Evolutionary conservation across 495 filamentous ascomycete species (phyloP).

Genomic region (Eremomyces bilateralis): DNA sequence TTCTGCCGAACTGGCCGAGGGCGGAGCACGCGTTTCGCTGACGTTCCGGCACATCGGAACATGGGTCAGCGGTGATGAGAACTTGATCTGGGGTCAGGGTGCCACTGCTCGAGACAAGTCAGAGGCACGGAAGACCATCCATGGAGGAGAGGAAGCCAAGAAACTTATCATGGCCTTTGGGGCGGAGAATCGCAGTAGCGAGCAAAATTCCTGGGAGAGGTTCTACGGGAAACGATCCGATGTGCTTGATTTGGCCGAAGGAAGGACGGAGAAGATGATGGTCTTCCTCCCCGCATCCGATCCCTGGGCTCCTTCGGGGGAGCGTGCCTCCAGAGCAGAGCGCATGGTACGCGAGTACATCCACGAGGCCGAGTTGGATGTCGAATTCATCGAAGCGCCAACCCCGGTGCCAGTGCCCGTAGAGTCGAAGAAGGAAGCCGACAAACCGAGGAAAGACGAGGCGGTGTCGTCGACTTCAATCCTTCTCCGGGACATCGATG

Average conservation of each 20-base stretch:
- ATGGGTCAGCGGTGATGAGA: slow-evolving; percentile 39
- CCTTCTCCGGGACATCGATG: neutral
- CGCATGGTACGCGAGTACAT: slow-evolving; percentile 5
- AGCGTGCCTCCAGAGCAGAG: too few relatives aligned
- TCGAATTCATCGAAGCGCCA: slow-evolving; percentile 3
- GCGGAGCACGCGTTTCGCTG: slow-evolving; percentile 66
- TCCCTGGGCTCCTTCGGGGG: too few relatives aligned
- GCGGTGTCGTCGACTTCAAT: too few relatives aligned
- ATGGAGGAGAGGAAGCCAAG: slow-evolving; percentile 36
- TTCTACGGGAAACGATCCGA: slow-evolving; percentile 70
- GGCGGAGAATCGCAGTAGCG: slow-evolving; percentile 50
- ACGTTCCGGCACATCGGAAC: slow-evolving; percentile 87
- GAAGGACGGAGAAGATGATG: neutral
- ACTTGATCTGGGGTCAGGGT: slow-evolving; percentile 78
- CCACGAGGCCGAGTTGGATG: slow-evolving; percentile 5
- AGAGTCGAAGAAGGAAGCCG: neutral
- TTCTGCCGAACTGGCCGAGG: slow-evolving; percentile 43
- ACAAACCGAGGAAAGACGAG: neutral
- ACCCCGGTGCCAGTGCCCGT: too few relatives aligned
- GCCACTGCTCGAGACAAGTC: slow-evolving; percentile 47
- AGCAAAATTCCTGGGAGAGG: slow-evolving; percentile 63
- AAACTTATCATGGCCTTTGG: slow-evolving; percentile 72
- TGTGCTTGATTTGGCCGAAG: slow-evolving; percentile 47
- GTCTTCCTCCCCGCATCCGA: neutral
- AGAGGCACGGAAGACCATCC: slow-evolving; percentile 39